phyloP scores from a whole-genome alignment of 148 eudicot species.

The Spergularia marina region DNA sequence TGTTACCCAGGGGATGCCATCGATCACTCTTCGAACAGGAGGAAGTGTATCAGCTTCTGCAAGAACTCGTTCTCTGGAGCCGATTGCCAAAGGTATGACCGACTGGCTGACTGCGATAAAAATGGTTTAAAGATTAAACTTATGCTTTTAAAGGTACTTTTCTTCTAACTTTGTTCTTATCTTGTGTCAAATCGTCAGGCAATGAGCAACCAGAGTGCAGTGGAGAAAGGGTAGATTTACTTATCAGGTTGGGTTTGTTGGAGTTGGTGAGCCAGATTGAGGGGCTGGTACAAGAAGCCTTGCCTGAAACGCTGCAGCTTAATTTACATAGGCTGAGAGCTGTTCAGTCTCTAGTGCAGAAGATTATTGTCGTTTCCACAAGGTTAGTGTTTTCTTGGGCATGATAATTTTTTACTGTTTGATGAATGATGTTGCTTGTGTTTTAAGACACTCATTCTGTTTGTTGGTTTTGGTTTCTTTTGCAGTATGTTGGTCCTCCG shows the following conservation, averaged over 20 bases:
- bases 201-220: conserved; percentile 46
- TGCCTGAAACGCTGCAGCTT: conserved; percentile 54
- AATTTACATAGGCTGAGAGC: conserved; percentile 45
- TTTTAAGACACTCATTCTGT: background rate
- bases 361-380: conserved; percentile 46
- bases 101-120: background rate
- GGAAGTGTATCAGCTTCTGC: conserved; percentile 45
- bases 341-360: conserved; percentile 49
- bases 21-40: conserved; percentile 73
- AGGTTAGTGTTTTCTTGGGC: conserved; percentile 32
- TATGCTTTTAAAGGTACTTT: background rate
- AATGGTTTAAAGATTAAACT: background rate
- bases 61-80: conserved; percentile 23
- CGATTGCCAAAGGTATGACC: conserved; percentile 26
- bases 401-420: background rate
- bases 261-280: conserved; percentile 46
- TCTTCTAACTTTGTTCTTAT: background rate
- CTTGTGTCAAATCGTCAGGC: conserved; percentile 19
- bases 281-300: conserved; percentile 35
- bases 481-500: conserved; percentile 57
- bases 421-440: background rate
- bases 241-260: conserved; percentile 45
- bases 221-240: conserved; percentile 49
- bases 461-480: background rate
- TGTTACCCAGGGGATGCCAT: conserved; percentile 42